Evolutionary conservation across 768 basidiomycete genomes (phyloP).

Genomic region (Inosperma sp.): DNA sequence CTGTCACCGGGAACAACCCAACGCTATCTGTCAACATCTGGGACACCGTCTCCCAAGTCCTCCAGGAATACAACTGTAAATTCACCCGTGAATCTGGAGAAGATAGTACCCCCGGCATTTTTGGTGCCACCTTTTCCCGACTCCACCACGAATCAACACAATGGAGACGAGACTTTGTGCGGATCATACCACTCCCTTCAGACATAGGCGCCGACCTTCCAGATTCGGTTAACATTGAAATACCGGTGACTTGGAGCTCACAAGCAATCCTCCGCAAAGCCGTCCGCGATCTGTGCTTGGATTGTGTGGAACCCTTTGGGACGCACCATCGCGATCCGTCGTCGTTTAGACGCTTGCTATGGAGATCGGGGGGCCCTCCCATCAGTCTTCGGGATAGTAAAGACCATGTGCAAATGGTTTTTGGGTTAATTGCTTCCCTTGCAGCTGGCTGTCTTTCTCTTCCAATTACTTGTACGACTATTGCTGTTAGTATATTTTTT

Average conservation of each 20-base stretch:
- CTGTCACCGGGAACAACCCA: no score
- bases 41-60: slow-evolving; percentile 37
- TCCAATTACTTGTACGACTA: slow-evolving; percentile 33
- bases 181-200: slow-evolving; percentile 9
- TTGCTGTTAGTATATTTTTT: slow-evolving; percentile 37
- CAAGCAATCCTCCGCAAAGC: slow-evolving; percentile 21
- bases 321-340: slow-evolving; percentile 10
- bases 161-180: neutral
- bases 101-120: slow-evolving; percentile 1
- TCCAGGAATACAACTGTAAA: slow-evolving; percentile 43
- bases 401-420: slow-evolving; percentile 5
- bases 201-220: neutral
- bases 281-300: slow-evolving; percentile 28
- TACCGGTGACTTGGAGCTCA: slow-evolving; percentile 13
- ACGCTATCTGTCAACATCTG: slow-evolving; percentile 39
- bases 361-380: slow-evolving; percentile 11
- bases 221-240: neutral
- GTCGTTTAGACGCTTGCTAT: slow-evolving; percentile 10
- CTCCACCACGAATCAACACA: no score
- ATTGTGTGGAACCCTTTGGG: slow-evolving; percentile 24
- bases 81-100: slow-evolving; percentile 20
- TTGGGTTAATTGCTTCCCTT: slow-evolving; percentile 23
- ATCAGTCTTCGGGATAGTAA: slow-evolving; percentile 7
- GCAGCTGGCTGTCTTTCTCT: slow-evolving; percentile 29
- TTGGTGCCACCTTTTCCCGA: neutral